Evolutionary conservation across 2,329 filamentous ascomycete genomes (phyloP), one percentile per base, ranked within the genome.

Genomic region (Calonectria pseudoturangicola): DNA sequence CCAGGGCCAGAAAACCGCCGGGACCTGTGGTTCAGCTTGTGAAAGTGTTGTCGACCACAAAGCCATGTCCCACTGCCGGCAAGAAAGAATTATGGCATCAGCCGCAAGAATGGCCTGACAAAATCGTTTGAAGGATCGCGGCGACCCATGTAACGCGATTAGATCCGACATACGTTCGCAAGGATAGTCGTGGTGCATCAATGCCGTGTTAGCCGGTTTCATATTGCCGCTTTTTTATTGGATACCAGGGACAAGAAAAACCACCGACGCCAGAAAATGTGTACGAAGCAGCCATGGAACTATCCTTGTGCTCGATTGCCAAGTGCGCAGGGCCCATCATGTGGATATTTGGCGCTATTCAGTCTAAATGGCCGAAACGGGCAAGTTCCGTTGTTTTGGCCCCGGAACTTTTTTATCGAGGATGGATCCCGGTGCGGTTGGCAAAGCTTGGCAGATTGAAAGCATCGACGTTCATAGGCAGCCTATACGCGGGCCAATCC

Each of bases 151-250:
- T 36, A 41, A 10, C 54, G 33, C 33, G 54, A 36, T 25, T 41
- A 60, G 54, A 60, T 41, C 54, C 54, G 54, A 28, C 54, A 9
- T 13, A 1, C 15, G 9, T 5, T 2, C 12, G 25, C 54, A 13
- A 4, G 21, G 21, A 41, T 28, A 3, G 2, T 9, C 12, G n/a
- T 18, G 4, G 8, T 7, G 25, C 6, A 9, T 3, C 13, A 25
- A 13, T 60, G 54, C 54, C 54, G 54, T 60, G 33, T 60, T 60
- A 60, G n/a, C 54, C 54, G 54, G 39, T 41, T 60, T 41, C 30
- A 60, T 60, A 60, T 60, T 27, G 21, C 33, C 2, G 15, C 6
- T 15, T 25, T 21, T 25, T 13, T 9, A 60, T 60, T 60, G 54
- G 54, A 41, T 12, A 41, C 12, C 2, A 16, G 4, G 2, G 12